Percentiles rank a stretch among this genome's conserved stretches.
Conservation (phyloP, 805 yeast species). For the Wickerhamiella occidentalis region DNA sequence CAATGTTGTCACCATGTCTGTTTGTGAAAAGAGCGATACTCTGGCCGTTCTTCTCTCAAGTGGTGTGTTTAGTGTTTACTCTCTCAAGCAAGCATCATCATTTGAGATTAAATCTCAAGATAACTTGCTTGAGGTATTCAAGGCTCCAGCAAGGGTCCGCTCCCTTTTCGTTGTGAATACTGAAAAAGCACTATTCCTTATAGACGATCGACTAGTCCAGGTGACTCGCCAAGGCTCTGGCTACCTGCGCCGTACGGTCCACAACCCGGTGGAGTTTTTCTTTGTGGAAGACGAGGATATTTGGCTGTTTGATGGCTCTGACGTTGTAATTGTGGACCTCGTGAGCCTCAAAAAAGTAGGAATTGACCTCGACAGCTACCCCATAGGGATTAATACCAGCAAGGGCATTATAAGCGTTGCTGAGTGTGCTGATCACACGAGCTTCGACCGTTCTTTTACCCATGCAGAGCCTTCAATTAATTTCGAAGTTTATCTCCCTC, state of each 20-base stretch:
- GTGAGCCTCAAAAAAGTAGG: conserved; percentile 11
- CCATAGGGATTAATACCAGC: conserved; percentile 35
- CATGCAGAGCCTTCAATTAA: conserved; percentile 25
- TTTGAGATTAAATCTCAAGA: conserved; percentile 27
- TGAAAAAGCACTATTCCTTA: conserved; percentile 24
- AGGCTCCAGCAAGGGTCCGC: conserved; percentile 31
- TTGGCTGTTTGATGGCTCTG: conserved; percentile 34
- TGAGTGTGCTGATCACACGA: conserved; percentile 34
- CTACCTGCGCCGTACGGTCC: conserved; percentile 24
- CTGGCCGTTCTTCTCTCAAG: conserved; percentile 29
- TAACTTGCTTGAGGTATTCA: conserved; percentile 28
- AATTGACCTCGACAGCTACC: conserved; percentile 37
- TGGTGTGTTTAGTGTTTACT: conserved; percentile 24
- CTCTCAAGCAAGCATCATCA: conserved; percentile 13
- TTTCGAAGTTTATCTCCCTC: conserved; percentile 27
- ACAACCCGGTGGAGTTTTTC: conserved; percentile 30
- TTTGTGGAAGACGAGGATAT: conserved; percentile 24
- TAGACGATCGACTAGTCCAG: conserved; percentile 30
- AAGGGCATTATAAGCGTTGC: conserved; percentile 40
- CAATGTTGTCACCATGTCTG: conserved; percentile 24
- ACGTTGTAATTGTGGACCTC: conserved; percentile 22
- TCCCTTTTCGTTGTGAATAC: conserved; percentile 21
- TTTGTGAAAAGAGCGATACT: conserved; percentile 20
- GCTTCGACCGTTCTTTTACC: conserved; percentile 27
- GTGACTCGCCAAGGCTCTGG: conserved; percentile 8